Conservation (phyloP, 2,329 filamentous ascomycete genomes). For the Trichoderma sp. region DNA sequence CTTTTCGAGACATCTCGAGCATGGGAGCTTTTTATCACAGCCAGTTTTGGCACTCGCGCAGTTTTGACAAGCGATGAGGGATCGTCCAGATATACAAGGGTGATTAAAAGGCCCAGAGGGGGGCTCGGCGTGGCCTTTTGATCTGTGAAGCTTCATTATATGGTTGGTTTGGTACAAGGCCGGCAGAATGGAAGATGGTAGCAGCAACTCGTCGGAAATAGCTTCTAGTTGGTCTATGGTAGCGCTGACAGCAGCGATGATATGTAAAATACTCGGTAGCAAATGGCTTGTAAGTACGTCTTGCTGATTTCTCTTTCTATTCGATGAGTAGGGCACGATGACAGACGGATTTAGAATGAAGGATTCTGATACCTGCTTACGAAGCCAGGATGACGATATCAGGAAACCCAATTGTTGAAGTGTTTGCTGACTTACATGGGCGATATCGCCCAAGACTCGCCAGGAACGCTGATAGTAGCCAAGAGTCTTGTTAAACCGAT, state of each 20-base stretch:
- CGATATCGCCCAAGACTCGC: not conserved
- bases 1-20: constrained; percentile 43
- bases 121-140: not conserved
- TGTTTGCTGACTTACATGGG: not conserved
- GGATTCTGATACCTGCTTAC: not conserved
- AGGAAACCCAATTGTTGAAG: not conserved
- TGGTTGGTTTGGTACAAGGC: not conserved
- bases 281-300: not conserved
- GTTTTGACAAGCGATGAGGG: constrained; percentile 43
- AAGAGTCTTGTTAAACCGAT: constrained; percentile 9
- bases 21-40: constrained; percentile 43
- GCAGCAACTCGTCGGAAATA: not conserved
- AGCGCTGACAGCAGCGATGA: not conserved
- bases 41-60: constrained; percentile 45
- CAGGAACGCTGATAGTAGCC: not conserved
- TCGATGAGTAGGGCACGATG: not conserved
- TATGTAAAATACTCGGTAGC: not conserved
- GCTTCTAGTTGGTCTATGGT: not conserved
- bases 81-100: constrained; percentile 37
- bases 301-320: not conserved
- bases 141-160: constrained; percentile 1
- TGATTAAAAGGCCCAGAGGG: not conserved
- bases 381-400: not conserved
- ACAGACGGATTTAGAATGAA: not conserved
- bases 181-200: not conserved